Evolutionary conservation across 495 filamentous ascomycete genomes (phyloP), one percentile per base, ranked within the genome.

Genomic region (Podospora pseudoanserina): DNA sequence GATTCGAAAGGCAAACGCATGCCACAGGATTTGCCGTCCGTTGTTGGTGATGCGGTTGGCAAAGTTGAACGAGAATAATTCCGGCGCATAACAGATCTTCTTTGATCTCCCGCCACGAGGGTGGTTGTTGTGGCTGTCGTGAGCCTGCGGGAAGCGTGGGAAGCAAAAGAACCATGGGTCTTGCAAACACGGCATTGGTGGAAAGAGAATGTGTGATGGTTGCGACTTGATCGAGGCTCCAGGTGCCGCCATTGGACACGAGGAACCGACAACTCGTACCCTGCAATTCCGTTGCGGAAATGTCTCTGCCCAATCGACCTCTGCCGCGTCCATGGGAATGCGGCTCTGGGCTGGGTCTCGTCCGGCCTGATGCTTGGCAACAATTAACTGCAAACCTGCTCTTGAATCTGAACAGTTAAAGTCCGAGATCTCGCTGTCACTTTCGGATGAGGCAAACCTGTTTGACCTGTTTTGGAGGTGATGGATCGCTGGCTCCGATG

Each of bases 41-140:
- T 49, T 5, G 13, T 49, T 5, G 39, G 11, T 49, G 39, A 49
- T 11, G 15, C 2, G 39, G 15, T 60, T 13, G 28, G 13, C 57
- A 60, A 28, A 32, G 30, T 32, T 32, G 27, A 61, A 28, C 55
- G n/a, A 58, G 49, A 55, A 20, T 65, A 1, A 30, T 57, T 27
- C 13, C 28, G 27, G 53, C 2, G 65, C 65, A 67, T 67, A 5
- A 60, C 27, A 61, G 65, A 67, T 67, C 57, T 20, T 32, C 39
- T 32, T 32, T 44, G 65, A 67, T 67, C 57, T 61, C 7, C 57
- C 32, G 65, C 57, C 23, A 32, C 30, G 60, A n/a, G 65, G 13
- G 63, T 44, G 15, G 65, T 16, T 30, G 27, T 20, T 65, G 32
- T 58, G 3, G 64, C 55, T 28, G 23, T 26, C 30, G 23, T 57